Base-by-base conservation (phyloP, 2,329 filamentous ascomycete genomes). In the Thermomyces lanuginosus region DNA sequence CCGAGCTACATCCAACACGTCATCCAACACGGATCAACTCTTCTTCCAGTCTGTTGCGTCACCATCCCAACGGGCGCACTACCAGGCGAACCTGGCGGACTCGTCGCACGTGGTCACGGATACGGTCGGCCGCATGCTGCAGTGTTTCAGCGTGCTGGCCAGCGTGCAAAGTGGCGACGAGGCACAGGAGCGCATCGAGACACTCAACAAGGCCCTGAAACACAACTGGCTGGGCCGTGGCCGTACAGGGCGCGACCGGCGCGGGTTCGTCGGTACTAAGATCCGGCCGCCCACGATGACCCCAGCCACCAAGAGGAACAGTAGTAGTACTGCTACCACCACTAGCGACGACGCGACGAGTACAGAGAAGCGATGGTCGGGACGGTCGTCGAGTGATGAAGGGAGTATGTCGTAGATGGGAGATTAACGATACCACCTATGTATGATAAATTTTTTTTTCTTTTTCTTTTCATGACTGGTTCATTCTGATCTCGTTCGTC, bases 221-320 rank as follows among this genome's bases (percentile, higher is more conserved):
- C 72, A 93, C 43, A 98, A 98, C 51, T 98, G 89, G 89, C 65
- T 98, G 1, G 86, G 86, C 0, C 64, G 89, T 24, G 86, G 86
- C 0, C 61, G 89, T 18, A 95, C 83, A 3, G 89, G 89, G 0
- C 64, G 89, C 36, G 91, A 95, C 51, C 61, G 89, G 28, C 70
- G 82, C 37, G 89, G 89, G 0, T 86, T 93, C 46, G 84, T 95
- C 1, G 84, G 83, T 1, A 66, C 67, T 21, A 67, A 63, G 44
- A 50, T 61, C 23, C 48, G 51, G 3, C 48, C 52, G 17, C 7
- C 8, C 18, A 20, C 18, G 18, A 20, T n/a, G n/a, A n/a, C n/a
- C n/a, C n/a, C n/a, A n/a, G n/a, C n/a, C n/a, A n/a, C n/a, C n/a
- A n/a, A n/a, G n/a, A n/a, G n/a, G n/a, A n/a, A n/a, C n/a, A n/a